phyloP scores from a whole-genome alignment of 306 rosid species.

The Rosa lucieae region DNA sequence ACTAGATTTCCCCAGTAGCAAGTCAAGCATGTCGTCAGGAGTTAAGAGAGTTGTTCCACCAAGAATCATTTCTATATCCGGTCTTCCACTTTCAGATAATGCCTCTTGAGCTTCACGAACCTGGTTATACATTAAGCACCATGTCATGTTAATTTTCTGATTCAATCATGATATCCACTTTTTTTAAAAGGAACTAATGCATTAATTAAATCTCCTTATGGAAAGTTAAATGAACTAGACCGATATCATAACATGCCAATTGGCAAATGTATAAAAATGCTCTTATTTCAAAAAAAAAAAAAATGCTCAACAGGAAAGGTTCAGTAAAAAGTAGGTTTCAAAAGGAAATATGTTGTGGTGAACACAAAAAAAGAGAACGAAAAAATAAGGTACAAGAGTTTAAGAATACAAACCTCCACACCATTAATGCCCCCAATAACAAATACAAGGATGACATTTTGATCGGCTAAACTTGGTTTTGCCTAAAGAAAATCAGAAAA shows the following conservation, averaged over 20 bases:
- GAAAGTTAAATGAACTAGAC: not conserved
- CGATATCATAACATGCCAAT: not conserved
- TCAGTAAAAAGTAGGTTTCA: not conserved
- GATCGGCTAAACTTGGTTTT: constrained; percentile 92
- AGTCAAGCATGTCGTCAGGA: constrained; percentile 73
- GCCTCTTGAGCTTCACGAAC: constrained; percentile 89
- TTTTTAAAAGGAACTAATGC: not conserved
- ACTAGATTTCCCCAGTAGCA: constrained; percentile 64
- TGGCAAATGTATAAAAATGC: not conserved
- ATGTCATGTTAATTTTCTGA: constrained; percentile 24
- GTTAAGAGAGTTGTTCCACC: constrained; percentile 90
- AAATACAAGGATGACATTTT: constrained; percentile 78
- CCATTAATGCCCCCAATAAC: constrained; percentile 89
- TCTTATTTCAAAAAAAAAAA: too few species aligned
- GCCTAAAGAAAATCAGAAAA: constrained; percentile 54
- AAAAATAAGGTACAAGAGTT: constrained; percentile 18
- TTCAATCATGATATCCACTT: not conserved
- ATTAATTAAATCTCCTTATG: not conserved
- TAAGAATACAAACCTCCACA: constrained; percentile 56
- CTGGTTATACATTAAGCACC: constrained; percentile 32
- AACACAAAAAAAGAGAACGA: not conserved
- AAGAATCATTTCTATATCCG: constrained; percentile 76
- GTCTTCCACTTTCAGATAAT: constrained; percentile 77
- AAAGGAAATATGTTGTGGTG: not conserved
- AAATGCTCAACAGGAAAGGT: not conserved